These are phyloP conservation scores for Ceriops zippeliana DNA, from an alignment of 345 rosid genomes.

Conservation along the genomic window DNA sequence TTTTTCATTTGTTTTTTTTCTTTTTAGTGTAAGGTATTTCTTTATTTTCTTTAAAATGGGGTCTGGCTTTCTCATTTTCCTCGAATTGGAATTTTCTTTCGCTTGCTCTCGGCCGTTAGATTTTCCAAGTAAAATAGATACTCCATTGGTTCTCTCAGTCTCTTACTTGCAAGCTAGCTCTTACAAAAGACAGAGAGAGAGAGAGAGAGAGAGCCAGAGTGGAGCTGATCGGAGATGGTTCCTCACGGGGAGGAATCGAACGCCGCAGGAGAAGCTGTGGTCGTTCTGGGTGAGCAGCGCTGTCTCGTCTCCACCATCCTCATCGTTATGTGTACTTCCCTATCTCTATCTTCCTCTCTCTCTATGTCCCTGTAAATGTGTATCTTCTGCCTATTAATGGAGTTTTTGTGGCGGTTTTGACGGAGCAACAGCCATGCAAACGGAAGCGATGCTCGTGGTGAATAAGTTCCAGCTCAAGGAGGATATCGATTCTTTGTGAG, in stretches of 20 bases:
- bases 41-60: no score
- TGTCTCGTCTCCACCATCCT: conserved; percentile 49
- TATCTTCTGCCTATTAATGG: neutral
- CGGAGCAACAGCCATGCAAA: conserved; percentile 64
- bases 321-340: no score
- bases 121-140: neutral
- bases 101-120: neutral
- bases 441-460: conserved; percentile 83
- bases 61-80: no score
- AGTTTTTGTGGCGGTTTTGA: neutral
- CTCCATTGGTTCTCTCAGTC: neutral
- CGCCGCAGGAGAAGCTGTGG: conserved; percentile 35
- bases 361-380: neutral
- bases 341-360: neutral
- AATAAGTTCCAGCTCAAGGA: conserved; percentile 53
- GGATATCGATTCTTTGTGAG: conserved; percentile 52
- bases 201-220: conserved; percentile 1
- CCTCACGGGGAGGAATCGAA: conserved; percentile 53
- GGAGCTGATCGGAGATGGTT: conserved; percentile 34
- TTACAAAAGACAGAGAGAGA: neutral
- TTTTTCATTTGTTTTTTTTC: no score
- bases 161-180: neutral
- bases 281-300: conserved; percentile 26
- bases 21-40: no score
- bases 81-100: neutral